Conservation (phyloP, 805 yeast species). For the Jamesozyma hellenica region DNA sequence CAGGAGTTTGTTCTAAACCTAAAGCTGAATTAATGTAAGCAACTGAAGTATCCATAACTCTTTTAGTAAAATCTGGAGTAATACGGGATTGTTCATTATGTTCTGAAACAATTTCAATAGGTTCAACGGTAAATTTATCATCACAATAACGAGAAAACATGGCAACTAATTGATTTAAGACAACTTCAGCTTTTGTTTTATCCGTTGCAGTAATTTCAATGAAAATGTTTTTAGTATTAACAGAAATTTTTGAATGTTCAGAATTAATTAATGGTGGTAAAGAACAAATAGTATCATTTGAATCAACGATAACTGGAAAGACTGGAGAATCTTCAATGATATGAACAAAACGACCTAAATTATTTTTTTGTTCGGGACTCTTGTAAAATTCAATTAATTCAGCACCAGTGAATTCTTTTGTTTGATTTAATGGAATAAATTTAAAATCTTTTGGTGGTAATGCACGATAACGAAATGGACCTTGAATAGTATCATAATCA, state of each 20-base stretch:
- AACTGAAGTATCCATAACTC: slow-evolving; percentile 63
- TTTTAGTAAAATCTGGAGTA: slow-evolving; percentile 62
- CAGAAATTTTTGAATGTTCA: slow-evolving; percentile 75
- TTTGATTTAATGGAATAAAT: slow-evolving; percentile 68
- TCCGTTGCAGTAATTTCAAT: slow-evolving; percentile 94
- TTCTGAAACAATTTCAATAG: slow-evolving; percentile 72
- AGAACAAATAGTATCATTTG: slow-evolving; percentile 68
- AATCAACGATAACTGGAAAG: slow-evolving; percentile 81
- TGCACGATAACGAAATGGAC: slow-evolving; percentile 85
- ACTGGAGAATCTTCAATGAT: slow-evolving; percentile 82
- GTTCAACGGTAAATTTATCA: slow-evolving; percentile 79
- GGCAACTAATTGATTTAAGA: slow-evolving; percentile 82
- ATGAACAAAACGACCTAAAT: slow-evolving; percentile 79
- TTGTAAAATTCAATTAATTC: slow-evolving; percentile 77
- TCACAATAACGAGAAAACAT: slow-evolving; percentile 88
- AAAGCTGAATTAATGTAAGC: slow-evolving; percentile 84
- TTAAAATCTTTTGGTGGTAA: slow-evolving; percentile 65
- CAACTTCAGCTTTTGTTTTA: slow-evolving; percentile 86
- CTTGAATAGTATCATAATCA: slow-evolving; percentile 69
- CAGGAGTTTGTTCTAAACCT: slow-evolving; percentile 65
- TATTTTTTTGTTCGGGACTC: slow-evolving; percentile 63
- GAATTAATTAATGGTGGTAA: slow-evolving; percentile 96
- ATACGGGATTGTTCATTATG: slow-evolving; percentile 70
- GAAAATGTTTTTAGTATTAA: slow-evolving; percentile 78
- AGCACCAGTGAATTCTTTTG: slow-evolving; percentile 58